Conservation (phyloP, 2,329 filamentous ascomycete species). For the Phoma sp. region DNA sequence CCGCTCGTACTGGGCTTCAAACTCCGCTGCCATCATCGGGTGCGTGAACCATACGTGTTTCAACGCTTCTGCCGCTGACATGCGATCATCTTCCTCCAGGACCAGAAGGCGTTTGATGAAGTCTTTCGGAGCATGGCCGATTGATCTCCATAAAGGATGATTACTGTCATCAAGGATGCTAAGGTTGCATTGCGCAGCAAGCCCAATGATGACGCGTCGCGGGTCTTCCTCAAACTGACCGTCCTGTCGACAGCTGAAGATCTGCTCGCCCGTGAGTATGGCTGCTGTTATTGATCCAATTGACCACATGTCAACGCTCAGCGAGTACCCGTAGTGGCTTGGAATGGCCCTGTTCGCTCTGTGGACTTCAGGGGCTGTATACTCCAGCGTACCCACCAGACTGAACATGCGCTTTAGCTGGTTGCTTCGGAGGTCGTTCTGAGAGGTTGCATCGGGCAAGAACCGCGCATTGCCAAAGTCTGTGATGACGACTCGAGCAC, state of each 20-base stretch:
- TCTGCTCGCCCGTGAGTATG: conserved; percentile 59
- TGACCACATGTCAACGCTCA: conserved; percentile 68
- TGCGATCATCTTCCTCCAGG: conserved; percentile 57
- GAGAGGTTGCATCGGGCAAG: conserved; percentile 30
- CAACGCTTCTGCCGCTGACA: conserved; percentile 63
- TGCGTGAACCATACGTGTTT: conserved; percentile 65
- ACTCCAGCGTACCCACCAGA: conserved; percentile 63
- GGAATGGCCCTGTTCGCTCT: conserved; percentile 36
- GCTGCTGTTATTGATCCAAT: conserved; percentile 63
- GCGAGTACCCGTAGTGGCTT: conserved; percentile 58
- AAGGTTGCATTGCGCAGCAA: conserved; percentile 54
- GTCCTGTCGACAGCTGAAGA: conserved; percentile 53
- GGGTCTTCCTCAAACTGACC: conserved; percentile 36
- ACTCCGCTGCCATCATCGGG: conserved; percentile 54
- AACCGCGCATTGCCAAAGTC: conserved; percentile 66
- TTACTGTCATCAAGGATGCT: conserved; percentile 50
- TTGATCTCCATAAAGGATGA: conserved; percentile 52
- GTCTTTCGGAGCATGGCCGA: conserved; percentile 56
- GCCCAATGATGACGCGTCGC: conserved; percentile 36
- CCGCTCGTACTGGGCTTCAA: conserved; percentile 59
- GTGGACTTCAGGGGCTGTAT: conserved; percentile 61
- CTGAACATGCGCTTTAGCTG: conserved; percentile 59
- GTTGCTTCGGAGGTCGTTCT: neutral
- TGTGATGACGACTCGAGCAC: conserved; percentile 63
- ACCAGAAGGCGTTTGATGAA: conserved; percentile 62